phyloP scores from a whole-genome alignment of 2,329 filamentous ascomycete species.

The Thielaviopsis punctulata region DNA sequence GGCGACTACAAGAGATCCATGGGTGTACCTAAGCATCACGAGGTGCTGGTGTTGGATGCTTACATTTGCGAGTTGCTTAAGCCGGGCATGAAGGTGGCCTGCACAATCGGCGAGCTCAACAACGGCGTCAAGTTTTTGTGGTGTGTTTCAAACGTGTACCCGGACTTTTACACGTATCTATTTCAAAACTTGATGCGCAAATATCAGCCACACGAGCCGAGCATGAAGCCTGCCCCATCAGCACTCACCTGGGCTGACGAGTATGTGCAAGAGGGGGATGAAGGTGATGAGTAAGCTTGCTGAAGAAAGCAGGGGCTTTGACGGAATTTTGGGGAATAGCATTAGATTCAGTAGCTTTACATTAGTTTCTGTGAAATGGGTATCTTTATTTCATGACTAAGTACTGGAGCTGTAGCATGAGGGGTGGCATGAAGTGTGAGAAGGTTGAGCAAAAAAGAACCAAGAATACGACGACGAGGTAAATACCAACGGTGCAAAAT shows the following conservation, averaged over 20 bases:
- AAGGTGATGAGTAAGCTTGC: too few relatives aligned
- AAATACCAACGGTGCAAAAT: too few relatives aligned
- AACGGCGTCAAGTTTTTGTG: slow-evolving; percentile 52
- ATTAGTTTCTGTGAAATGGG: background rate
- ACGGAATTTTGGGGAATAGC: background rate
- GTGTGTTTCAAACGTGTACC: slow-evolving; percentile 33
- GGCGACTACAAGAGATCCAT: slow-evolving; percentile 8
- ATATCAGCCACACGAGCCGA: slow-evolving; percentile 40
- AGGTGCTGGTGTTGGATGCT: slow-evolving; percentile 51
- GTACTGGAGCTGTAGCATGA: background rate
- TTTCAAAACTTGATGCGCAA: slow-evolving; percentile 51
- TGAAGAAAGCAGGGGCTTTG: too few relatives aligned
- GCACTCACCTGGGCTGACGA: slow-evolving; percentile 14
- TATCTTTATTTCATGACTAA: background rate
- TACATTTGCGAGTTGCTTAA: slow-evolving; percentile 33
- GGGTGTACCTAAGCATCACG: background rate
- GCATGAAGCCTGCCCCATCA: slow-evolving; percentile 29
- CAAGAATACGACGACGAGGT: too few relatives aligned
- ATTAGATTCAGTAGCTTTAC: background rate
- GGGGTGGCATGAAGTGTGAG: too few relatives aligned
- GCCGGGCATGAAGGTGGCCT: slow-evolving; percentile 45
- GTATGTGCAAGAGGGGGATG: background rate
- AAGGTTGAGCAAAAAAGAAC: too few relatives aligned
- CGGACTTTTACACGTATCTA: slow-evolving; percentile 46
- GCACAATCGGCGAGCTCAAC: slow-evolving; percentile 37